Base-by-base conservation (phyloP, 2,329 filamentous ascomycete species). In the Penicillium sp. region DNA sequence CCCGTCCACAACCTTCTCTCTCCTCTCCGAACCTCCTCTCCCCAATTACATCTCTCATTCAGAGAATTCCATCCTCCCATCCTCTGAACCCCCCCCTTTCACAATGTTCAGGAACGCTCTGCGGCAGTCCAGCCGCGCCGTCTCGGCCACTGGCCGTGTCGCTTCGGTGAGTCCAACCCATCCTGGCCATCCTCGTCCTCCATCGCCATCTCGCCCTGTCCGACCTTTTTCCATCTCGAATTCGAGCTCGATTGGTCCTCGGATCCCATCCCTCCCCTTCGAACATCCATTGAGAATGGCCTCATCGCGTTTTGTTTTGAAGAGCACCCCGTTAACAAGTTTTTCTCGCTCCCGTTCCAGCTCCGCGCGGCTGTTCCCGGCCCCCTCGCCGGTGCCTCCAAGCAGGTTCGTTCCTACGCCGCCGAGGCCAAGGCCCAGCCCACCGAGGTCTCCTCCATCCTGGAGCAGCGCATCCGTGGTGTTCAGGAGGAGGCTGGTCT, bases 381-480 rank as follows among this genome's bases (percentile, higher is more conserved):
- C 80, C 85, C 86, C 80, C 83, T 89, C 85, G 89, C 87, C 84
- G 84, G 86, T 76, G 82, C 84, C 73, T 83, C 87, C 72, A 84
- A 89, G 80, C 88, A 91, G 80, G 82, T 88, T 80, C 92, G 95
- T 83, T 87, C 87, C 82, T 98, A 97, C 84, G 94, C 92, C 79
- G 84, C 89, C 82, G 93, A 96, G 78, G 90, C 92, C 73, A 98
- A 98, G 88, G 93, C 95, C 76, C 83, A 93, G 64, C 95, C 95
- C 75, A 99, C 94, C 76, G 95, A 99, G 87, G 94, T 98, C 76
- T 98, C 95, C 74, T 97, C 94, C 74, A 98, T 99, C 82, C 91
- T 99, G 79, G 95, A 98, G 87, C 94, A 98, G 88, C 89, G 93
- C 83, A 99, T 99, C 79, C 92, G 95, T 80, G 95, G 95, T 86